A percentile compares a stretch with the other conserved stretches of the same genome.
phyloP scores from a whole-genome alignment of 352 stramenopile species.

The Globisporangium cederbergense region DNA sequence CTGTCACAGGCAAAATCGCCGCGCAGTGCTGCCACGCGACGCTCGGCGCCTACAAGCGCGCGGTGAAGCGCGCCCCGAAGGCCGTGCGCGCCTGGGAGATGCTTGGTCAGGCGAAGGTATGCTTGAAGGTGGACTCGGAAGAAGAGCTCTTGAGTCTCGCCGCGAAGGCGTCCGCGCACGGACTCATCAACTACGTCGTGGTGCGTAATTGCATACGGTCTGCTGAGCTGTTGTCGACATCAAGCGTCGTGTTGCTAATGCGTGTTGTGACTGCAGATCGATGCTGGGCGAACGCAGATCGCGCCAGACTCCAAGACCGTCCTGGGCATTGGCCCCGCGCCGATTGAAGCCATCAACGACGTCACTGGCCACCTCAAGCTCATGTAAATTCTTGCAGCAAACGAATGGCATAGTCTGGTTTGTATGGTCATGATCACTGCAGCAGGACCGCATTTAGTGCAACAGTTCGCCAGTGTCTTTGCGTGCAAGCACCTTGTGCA shows the following conservation, averaged over 20 bases:
- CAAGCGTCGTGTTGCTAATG: not conserved
- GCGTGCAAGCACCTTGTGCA: not conserved
- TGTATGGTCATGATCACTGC: too few relatives aligned
- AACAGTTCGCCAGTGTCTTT: not conserved
- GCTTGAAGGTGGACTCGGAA: slow-evolving; percentile 83
- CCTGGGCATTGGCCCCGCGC: slow-evolving; percentile 71
- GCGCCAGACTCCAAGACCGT: slow-evolving; percentile 84
- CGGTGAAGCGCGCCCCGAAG: slow-evolving; percentile 71
- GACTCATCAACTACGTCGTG: slow-evolving; percentile 80
- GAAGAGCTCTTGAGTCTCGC: slow-evolving; percentile 74
- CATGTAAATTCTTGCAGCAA: slow-evolving; percentile 34
- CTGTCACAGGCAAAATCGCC: slow-evolving; percentile 67
- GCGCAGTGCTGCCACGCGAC: slow-evolving; percentile 89
- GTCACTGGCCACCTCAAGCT: slow-evolving; percentile 84
- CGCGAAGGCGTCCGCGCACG: slow-evolving; percentile 50
- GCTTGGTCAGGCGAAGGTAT: slow-evolving; percentile 84
- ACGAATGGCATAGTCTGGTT: too few relatives aligned
- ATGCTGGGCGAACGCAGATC: slow-evolving; percentile 84
- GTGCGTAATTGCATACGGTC: slow-evolving; percentile 22
- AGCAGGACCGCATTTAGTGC: too few relatives aligned
- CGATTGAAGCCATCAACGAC: slow-evolving; percentile 61
- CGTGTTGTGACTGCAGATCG: slow-evolving; percentile 32
- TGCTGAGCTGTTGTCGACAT: too few relatives aligned
- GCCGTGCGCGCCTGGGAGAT: slow-evolving; percentile 75
- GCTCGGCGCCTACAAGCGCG: slow-evolving; percentile 93